A percentile compares a stretch with the other conserved stretches of the same genome.
These are phyloP conservation scores for Alternaria rosae DNA, from an alignment of 2,329 filamentous ascomycete species.

Conservation along the genomic window DNA sequence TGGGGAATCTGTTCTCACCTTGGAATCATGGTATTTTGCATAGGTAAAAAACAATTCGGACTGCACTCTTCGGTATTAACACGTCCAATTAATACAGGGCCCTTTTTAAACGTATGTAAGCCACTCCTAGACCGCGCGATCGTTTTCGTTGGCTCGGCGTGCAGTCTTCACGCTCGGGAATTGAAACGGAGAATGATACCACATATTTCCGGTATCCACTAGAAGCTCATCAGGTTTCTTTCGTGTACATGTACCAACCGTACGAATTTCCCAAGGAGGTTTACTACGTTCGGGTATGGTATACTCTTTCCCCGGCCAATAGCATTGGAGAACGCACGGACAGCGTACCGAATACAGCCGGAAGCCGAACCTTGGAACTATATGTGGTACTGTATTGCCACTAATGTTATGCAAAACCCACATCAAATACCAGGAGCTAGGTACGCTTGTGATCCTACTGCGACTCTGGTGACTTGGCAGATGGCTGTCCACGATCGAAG, in stretches of 20 bases:
- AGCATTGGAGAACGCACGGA: not conserved
- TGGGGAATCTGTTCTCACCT: not conserved
- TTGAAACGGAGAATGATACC: slow-evolving; percentile 9
- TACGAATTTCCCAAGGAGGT: not conserved
- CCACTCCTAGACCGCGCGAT: not conserved
- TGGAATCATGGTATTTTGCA: not conserved
- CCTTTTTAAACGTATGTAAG: not conserved
- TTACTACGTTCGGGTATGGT: slow-evolving; percentile 5
- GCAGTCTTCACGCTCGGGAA: not conserved
- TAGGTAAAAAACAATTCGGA: not conserved
- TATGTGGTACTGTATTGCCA: slow-evolving; percentile 2
- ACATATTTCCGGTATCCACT: slow-evolving; percentile 4
- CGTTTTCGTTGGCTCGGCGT: not conserved
- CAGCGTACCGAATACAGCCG: not conserved
- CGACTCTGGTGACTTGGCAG: slow-evolving; percentile 4
- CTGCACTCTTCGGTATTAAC: not conserved
- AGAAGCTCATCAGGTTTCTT: slow-evolving; percentile 2
- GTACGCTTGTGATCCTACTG: slow-evolving; percentile 10
- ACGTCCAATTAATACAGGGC: not conserved
- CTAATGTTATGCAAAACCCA: slow-evolving; percentile 8
- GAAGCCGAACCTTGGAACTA: not conserved
- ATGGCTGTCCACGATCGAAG: slow-evolving; percentile 5
- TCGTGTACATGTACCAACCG: not conserved
- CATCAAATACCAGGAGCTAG: slow-evolving; percentile 11
- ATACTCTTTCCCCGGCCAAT: slow-evolving; percentile 14